A percentile compares a stretch with the other conserved stretches of the same genome.
phyloP scores from a whole-genome alignment of 2,329 filamentous ascomycete genomes.

The Talaromyces sp. region DNA sequence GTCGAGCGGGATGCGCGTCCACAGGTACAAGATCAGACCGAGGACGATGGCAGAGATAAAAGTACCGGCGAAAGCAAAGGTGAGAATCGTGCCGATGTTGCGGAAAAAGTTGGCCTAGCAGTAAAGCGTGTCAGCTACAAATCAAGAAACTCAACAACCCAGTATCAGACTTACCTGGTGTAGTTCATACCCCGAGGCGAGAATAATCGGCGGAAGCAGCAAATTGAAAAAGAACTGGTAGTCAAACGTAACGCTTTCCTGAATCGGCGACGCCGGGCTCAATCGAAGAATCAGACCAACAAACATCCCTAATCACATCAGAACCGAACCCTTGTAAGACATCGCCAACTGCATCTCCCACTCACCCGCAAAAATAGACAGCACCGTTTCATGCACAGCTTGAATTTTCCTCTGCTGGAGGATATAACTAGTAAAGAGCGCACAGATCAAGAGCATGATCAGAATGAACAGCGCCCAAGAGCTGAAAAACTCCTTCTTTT shows the following conservation, averaged over 20 bases:
- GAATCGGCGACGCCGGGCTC: conserved; percentile 74
- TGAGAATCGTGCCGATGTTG: conserved; percentile 94
- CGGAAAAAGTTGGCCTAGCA: conserved; percentile 86
- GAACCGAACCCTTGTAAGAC: too few species aligned
- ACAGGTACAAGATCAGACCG: conserved; percentile 80
- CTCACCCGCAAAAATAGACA: conserved; percentile 92
- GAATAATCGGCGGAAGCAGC: conserved; percentile 94
- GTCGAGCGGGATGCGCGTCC: conserved; percentile 80
- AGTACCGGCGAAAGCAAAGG: conserved; percentile 94
- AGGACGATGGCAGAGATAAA: conserved; percentile 97
- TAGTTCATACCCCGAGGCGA: conserved; percentile 93
- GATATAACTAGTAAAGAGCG: conserved; percentile 95
- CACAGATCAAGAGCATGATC: conserved; percentile 86
- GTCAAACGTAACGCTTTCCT: conserved; percentile 90
- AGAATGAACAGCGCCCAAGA: conserved; percentile 98
- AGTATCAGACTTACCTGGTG: conserved; percentile 64
- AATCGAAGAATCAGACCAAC: conserved; percentile 85
- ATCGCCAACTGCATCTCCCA: neutral
- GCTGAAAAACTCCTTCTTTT: conserved; percentile 87
- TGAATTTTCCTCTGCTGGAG: conserved; percentile 96
- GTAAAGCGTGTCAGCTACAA: neutral
- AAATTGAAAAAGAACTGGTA: conserved; percentile 99
- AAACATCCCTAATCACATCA: conserved; percentile 67
- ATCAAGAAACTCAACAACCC: too few species aligned
- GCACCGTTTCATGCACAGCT: conserved; percentile 93